These are phyloP conservation scores for Cucurbita ficifolia DNA, from an alignment of 306 rosid genomes.

Conservation along the genomic window DNA sequence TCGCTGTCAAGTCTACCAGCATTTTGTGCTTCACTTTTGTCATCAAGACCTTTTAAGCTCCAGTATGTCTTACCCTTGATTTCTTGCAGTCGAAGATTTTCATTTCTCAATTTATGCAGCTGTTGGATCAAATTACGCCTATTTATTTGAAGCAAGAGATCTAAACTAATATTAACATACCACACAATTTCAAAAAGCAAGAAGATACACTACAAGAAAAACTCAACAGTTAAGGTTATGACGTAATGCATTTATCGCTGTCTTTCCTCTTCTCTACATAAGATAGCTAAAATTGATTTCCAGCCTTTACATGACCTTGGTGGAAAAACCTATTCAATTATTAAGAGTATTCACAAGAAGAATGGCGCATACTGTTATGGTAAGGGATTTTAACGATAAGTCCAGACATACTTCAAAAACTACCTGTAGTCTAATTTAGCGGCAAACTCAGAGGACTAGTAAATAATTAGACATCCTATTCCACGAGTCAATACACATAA, in stretches of 20 bases:
- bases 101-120: slow-evolving; percentile 38
- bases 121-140: slow-evolving; percentile 11
- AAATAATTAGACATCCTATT: not conserved
- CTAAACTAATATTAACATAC: not conserved
- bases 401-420: not conserved
- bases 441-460: not conserved
- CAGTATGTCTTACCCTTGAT: slow-evolving; percentile 35
- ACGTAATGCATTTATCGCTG: not conserved
- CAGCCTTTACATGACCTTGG: not conserved
- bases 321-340: not conserved
- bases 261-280: not conserved
- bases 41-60: slow-evolving; percentile 25
- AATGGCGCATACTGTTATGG: not conserved
- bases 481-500: not conserved
- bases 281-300: not conserved
- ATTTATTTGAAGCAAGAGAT: not conserved
- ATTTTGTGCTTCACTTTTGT: slow-evolving; percentile 11
- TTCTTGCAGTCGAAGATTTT: slow-evolving; percentile 50
- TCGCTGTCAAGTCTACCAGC: slow-evolving; percentile 4
- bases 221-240: not conserved
- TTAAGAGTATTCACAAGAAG: not conserved
- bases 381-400: not conserved
- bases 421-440: not conserved
- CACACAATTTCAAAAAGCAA: not conserved
- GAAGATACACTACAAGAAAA: not conserved